A percentile compares a stretch with the other conserved stretches of the same genome.
Evolutionary conservation across 768 basidiomycete species (phyloP).

Genomic region (Rubroboletus satanas): DNA sequence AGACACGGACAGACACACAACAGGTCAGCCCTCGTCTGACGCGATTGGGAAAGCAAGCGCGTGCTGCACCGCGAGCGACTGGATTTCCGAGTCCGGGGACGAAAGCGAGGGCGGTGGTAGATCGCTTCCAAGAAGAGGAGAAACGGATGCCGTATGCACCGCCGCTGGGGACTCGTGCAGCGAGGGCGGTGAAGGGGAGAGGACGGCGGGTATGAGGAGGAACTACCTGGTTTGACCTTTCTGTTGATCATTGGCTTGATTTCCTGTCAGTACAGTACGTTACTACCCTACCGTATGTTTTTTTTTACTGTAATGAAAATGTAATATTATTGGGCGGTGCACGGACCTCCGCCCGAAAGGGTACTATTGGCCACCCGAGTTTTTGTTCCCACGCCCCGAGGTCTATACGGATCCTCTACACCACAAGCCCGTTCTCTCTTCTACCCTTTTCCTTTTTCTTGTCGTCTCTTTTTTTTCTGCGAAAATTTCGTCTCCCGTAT

Average conservation of each 20-base stretch:
- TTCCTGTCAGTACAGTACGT: too few relatives aligned
- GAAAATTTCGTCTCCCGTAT: conserved; percentile 1
- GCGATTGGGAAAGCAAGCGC: conserved; percentile 1
- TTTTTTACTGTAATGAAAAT: too few relatives aligned
- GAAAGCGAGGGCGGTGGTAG: conserved; percentile 10
- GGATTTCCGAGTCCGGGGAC: conserved; percentile 17
- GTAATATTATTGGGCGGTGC: background rate
- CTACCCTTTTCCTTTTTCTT: background rate
- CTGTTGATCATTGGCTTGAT: background rate
- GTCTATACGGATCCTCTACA: background rate
- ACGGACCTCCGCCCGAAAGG: conserved; percentile 17
- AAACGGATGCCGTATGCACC: conserved; percentile 4
- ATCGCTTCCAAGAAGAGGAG: conserved; percentile 7
- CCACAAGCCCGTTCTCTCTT: background rate
- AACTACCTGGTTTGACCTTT: background rate
- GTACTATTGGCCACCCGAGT: background rate
- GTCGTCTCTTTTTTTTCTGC: background rate
- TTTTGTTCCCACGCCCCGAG: background rate
- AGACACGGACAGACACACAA: background rate
- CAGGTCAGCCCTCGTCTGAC: conserved; percentile 6
- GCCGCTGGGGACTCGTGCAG: conserved; percentile 17
- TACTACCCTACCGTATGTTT: background rate
- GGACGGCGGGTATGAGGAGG: too few relatives aligned
- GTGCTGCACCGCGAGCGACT: background rate
- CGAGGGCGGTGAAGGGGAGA: background rate